Conservation (phyloP, 2,329 filamentous ascomycete genomes). For the Exophiala sideris region DNA sequence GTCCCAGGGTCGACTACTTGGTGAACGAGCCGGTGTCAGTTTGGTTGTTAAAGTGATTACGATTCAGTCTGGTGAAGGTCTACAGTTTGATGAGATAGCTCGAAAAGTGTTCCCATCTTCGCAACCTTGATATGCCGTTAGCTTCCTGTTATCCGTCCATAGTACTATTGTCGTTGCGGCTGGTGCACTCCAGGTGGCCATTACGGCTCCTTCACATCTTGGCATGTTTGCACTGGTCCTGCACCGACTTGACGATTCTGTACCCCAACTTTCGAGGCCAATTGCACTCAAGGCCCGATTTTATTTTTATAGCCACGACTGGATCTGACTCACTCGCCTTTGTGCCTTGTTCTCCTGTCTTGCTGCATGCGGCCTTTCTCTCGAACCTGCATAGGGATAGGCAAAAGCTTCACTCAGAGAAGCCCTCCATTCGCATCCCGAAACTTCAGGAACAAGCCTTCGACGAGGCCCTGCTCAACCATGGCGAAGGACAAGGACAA, state of each 20-base stretch:
- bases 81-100: neutral
- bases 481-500: conserved; percentile 28
- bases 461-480: conserved; percentile 6
- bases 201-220: neutral
- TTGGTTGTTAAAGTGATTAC: neutral
- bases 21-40: neutral
- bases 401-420: neutral
- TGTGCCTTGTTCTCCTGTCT: neutral
- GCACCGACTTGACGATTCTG: too few species aligned
- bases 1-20: conserved; percentile 19
- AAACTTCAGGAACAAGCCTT: neutral
- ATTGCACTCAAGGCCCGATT: neutral
- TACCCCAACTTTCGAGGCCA: neutral
- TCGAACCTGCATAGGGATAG: neutral
- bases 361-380: conserved; percentile 6
- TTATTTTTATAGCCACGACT: conserved; percentile 1
- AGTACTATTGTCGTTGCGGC: too few species aligned
- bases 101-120: neutral
- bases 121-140: neutral
- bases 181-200: neutral
- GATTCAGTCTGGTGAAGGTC: neutral
- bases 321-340: neutral
- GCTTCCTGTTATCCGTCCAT: too few species aligned
- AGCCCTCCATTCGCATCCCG: neutral
- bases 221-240: too few species aligned